These are phyloP conservation scores for Colletotrichum gigasporum DNA, from an alignment of 2,329 filamentous ascomycete genomes.

Conservation along the genomic window DNA sequence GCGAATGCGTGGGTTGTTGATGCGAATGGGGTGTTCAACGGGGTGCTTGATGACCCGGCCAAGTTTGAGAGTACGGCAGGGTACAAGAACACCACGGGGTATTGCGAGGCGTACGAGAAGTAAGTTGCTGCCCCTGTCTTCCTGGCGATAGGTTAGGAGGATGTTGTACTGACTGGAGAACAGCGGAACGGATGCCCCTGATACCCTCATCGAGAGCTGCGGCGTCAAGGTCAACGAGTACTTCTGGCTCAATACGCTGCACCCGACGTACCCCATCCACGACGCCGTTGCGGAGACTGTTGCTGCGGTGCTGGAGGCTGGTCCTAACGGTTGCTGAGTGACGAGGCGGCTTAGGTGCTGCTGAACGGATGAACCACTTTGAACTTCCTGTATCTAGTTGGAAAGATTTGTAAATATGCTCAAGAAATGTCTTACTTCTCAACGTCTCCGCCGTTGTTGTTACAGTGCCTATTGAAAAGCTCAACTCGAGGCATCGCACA, in stretches of 20 bases:
- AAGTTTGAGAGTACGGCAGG: constrained; percentile 58
- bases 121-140: constrained; percentile 42
- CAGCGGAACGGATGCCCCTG: constrained; percentile 54
- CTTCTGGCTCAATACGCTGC: constrained; percentile 71
- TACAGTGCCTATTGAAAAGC: too few relatives aligned
- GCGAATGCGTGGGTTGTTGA: constrained; percentile 64
- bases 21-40: constrained; percentile 58
- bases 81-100: constrained; percentile 64
- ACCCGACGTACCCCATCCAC: constrained; percentile 72
- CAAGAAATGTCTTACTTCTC: too few relatives aligned
- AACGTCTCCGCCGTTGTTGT: too few relatives aligned
- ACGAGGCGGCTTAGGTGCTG: too few relatives aligned
- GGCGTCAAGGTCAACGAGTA: constrained; percentile 67
- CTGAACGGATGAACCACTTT: background rate
- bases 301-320: constrained; percentile 46
- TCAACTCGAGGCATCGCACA: too few relatives aligned
- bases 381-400: background rate
- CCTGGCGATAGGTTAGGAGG: background rate
- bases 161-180: background rate
- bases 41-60: constrained; percentile 62
- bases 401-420: background rate
- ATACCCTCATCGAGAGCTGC: constrained; percentile 56
- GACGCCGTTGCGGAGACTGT: constrained; percentile 65
- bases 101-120: constrained; percentile 64
- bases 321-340: constrained; percentile 47